These are phyloP conservation scores for Neofusicoccum parvum DNA, from an alignment of 2,329 filamentous ascomycete species.

Conservation along the genomic window DNA sequence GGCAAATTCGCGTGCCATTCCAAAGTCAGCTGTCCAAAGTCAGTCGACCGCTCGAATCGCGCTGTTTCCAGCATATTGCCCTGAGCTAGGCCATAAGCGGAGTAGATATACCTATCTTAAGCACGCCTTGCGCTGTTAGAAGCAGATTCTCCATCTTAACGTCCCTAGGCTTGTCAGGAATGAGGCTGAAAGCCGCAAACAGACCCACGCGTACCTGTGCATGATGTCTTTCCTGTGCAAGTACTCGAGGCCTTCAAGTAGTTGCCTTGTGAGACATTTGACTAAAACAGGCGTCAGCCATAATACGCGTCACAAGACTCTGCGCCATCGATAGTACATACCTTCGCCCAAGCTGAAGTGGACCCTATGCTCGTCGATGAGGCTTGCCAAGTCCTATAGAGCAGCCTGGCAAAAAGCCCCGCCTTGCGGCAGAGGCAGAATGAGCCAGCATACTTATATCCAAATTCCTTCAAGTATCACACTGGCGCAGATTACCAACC, in stretches of 20 bases:
- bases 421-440: conserved; percentile 29
- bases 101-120: conserved; percentile 36
- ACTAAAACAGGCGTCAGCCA: conserved; percentile 22
- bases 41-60: neutral
- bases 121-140: conserved; percentile 35
- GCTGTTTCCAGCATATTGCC: neutral
- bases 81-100: neutral
- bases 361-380: conserved; percentile 38
- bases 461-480: conserved; percentile 23
- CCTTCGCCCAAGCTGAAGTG: conserved; percentile 39
- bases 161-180: conserved; percentile 28
- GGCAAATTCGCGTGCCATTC: conserved; percentile 38
- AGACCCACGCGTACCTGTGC: conserved; percentile 25
- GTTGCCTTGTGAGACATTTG: conserved; percentile 40
- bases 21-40: conserved; percentile 33
- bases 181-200: conserved; percentile 12
- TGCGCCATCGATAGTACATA: neutral
- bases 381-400: conserved; percentile 35
- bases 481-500: conserved; percentile 24
- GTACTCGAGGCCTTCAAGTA: conserved; percentile 42
- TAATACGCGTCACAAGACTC: neutral
- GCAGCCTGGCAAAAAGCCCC: conserved; percentile 28
- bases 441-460: conserved; percentile 35
- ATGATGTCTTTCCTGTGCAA: conserved; percentile 40
- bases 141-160: conserved; percentile 42